Evolutionary conservation across 2,329 filamentous ascomycete genomes (phyloP).

Genomic region (Aureobasidium sp.): DNA sequence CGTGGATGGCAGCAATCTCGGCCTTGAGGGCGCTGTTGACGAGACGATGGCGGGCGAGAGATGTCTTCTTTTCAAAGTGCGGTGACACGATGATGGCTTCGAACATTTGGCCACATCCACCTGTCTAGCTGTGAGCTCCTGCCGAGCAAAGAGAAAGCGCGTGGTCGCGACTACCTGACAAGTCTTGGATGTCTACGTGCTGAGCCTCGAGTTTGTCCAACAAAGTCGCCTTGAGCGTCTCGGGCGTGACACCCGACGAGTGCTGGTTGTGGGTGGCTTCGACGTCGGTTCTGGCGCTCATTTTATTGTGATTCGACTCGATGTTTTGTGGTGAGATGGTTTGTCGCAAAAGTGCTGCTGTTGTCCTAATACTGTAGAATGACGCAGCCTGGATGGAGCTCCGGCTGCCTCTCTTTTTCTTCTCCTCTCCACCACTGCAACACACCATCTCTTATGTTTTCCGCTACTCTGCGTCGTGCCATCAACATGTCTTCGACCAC

Average conservation of each 20-base stretch:
- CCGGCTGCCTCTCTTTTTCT: not conserved
- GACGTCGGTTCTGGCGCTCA: slow-evolving; percentile 39
- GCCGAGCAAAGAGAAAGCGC: too few species aligned
- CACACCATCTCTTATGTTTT: slow-evolving; percentile 24
- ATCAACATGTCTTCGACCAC: slow-evolving; percentile 36
- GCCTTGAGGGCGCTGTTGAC: slow-evolving; percentile 78
- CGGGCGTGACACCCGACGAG: slow-evolving; percentile 59
- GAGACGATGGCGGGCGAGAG: slow-evolving; percentile 76
- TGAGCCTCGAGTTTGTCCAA: slow-evolving; percentile 62
- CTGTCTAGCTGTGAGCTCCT: slow-evolving; percentile 32
- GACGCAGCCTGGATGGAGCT: slow-evolving; percentile 4
- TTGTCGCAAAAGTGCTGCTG: slow-evolving; percentile 11
- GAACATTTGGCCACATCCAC: slow-evolving; percentile 65
- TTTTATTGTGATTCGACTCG: slow-evolving; percentile 21
- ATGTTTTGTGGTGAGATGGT: not conserved
- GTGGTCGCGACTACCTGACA: slow-evolving; percentile 63
- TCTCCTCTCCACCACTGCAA: not conserved
- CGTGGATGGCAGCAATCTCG: slow-evolving; percentile 86
- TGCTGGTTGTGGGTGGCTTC: slow-evolving; percentile 45
- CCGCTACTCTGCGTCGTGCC: slow-evolving; percentile 28
- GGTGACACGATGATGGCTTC: slow-evolving; percentile 59
- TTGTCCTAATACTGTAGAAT: not conserved
- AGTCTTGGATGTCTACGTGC: slow-evolving; percentile 82
- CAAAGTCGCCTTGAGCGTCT: slow-evolving; percentile 62
- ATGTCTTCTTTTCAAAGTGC: slow-evolving; percentile 49